Evolutionary conservation across 2,329 filamentous ascomycete genomes (phyloP), one percentile per base, ranked within the genome.

Genomic region (Aspergillus fischeri): DNA sequence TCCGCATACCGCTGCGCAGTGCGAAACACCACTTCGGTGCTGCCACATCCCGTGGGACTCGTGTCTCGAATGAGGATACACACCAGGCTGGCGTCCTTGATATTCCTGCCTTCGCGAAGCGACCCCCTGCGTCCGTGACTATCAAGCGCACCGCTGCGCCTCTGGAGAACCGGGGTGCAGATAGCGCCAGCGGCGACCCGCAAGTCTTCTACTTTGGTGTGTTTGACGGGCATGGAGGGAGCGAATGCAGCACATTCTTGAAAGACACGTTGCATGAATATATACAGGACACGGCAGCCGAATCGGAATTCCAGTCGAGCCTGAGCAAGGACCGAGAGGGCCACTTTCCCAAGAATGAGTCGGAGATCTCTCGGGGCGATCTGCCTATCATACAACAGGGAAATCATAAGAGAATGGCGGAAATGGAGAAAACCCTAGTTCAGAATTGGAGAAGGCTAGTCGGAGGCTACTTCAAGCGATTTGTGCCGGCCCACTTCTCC

Each of bases 131-230:
- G 48, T 85, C 82, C 27, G 66, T 86, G 59, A 84, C 80, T 1
- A 74, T 74, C 29, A 70, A 57, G 38, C 65, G 64, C 8, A 28
- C 59, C 25, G 44, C 62, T 25, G 51, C 59, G 5, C 49, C 63
- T 9, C 59, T 61, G 79, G 74, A 86, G 83, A 51, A 90, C 83
- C 25, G 85, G 81, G 74, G 62, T 9, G 90, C 91, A 5, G 89
- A 90, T 57, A 89, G 87, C 62, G 85, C 89, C 1, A 89, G 85
- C 61, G 93, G 93, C 2, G 93, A 97, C 70, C 93, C 93, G 1
- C 93, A 97, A 71, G 88, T 97, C 35, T 99, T 99, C 75, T 99
- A 97, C 74, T 99, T 97, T 80, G 92, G 85, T 1, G 87, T 97
- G 1, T 99, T 97, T 69, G 94, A 99, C 74, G 94, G 94, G 2